A percentile compares a stretch with the other conserved stretches of the same genome.
Conservation (phyloP, 768 basidiomycete species). For the Suillus americanus region DNA sequence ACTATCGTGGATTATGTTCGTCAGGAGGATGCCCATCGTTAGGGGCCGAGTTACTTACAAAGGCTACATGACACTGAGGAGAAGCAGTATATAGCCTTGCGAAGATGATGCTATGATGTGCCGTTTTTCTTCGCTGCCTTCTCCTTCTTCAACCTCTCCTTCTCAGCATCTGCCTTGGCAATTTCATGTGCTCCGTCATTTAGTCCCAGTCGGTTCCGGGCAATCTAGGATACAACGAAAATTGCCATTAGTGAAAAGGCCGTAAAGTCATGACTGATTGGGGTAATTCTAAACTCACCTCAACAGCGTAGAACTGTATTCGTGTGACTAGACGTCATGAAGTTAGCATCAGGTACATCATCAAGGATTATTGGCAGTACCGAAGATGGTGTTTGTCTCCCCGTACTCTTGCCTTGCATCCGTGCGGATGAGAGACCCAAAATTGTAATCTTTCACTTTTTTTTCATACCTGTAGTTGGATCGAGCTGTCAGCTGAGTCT, state of each 20-base stretch:
- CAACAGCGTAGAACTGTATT: constrained; percentile 86
- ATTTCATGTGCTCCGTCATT: constrained; percentile 85
- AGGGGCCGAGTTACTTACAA: constrained; percentile 1
- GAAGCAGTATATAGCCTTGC: background rate
- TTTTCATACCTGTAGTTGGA: constrained; percentile 69
- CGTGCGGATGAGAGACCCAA: constrained; percentile 89
- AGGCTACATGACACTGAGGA: background rate
- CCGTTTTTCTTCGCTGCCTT: constrained; percentile 37
- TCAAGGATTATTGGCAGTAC: constrained; percentile 35
- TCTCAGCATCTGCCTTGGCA: constrained; percentile 65
- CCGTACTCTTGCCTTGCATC: constrained; percentile 80
- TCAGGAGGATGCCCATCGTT: background rate
- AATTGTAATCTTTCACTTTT: constrained; percentile 92
- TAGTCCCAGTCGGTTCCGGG: constrained; percentile 86
- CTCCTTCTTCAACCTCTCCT: constrained; percentile 57
- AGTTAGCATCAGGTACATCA: constrained; percentile 10
- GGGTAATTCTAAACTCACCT: constrained; percentile 46
- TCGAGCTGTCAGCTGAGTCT: constrained; percentile 9
- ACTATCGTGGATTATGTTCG: background rate
- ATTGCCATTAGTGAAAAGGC: constrained; percentile 3
- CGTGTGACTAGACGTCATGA: constrained; percentile 16
- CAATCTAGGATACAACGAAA: constrained; percentile 54
- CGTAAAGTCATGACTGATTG: constrained; percentile 6
- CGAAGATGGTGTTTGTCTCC: constrained; percentile 93
- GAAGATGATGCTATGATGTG: constrained; percentile 20